Evolutionary conservation across 768 basidiomycete species (phyloP).

Genomic region (Rhizopogon sp.): DNA sequence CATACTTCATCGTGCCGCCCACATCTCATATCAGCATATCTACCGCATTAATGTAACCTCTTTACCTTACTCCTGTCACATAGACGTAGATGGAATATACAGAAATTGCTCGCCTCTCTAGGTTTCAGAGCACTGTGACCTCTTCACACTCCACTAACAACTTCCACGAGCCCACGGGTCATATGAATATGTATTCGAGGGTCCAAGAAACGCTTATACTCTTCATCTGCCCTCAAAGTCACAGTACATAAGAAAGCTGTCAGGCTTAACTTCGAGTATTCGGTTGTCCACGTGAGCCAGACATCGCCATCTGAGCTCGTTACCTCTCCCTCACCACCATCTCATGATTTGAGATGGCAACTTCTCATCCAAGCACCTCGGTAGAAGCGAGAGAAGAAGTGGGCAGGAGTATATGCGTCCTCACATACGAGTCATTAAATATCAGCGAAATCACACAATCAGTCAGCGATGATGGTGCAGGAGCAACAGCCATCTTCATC

Average conservation of each 20-base stretch:
- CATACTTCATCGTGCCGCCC: not conserved
- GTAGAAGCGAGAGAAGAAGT: conserved; percentile 19
- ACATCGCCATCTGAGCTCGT: not conserved
- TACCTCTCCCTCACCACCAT: not conserved
- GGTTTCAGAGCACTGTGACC: too few species aligned
- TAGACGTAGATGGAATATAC: not conserved
- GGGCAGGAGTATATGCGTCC: conserved; percentile 31
- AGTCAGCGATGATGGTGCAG: conserved; percentile 60
- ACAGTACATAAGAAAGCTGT: too few species aligned
- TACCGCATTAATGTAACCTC: not conserved
- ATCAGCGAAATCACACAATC: conserved; percentile 52
- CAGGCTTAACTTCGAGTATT: too few species aligned
- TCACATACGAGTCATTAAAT: conserved; percentile 60
- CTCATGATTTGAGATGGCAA: conserved; percentile 12
- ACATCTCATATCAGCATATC: not conserved
- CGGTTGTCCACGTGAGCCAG: too few species aligned
- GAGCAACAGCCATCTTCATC: conserved; percentile 73
- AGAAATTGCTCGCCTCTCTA: not conserved
- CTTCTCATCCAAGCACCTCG: conserved; percentile 18
- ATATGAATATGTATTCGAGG: too few species aligned
- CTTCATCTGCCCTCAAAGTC: too few species aligned
- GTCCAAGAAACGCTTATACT: too few species aligned
- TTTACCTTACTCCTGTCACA: not conserved
- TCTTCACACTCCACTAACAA: too few species aligned
- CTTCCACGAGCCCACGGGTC: too few species aligned